Conservation (phyloP, 345 rosid species). For the Melaleuca quinquenervia region DNA sequence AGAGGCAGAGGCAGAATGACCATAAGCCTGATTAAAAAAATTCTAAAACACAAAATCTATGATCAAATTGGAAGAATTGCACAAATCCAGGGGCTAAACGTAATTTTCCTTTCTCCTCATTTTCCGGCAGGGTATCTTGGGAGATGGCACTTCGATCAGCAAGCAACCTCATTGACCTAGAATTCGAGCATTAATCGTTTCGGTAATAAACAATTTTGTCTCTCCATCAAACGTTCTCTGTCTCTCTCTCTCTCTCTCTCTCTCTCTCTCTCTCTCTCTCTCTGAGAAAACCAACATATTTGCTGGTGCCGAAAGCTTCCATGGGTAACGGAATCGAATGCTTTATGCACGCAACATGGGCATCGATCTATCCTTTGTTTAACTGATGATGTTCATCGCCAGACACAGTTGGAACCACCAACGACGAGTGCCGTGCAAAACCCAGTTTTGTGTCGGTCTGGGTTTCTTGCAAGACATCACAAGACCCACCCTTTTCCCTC, state of each 20-base stretch:
- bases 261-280: not conserved
- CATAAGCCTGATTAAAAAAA: fast-evolving
- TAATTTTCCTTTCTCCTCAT: not conserved
- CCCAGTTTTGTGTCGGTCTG: slow-evolving; percentile 4
- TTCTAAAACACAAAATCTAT: not conserved
- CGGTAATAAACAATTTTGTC: not conserved
- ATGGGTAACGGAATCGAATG: not conserved
- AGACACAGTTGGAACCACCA: not conserved
- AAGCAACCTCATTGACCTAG: not conserved
- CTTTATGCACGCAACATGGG: not conserved
- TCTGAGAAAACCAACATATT: not conserved
- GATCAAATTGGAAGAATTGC: not conserved
- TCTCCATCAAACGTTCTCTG: not conserved
- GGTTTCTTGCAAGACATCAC: slow-evolving; percentile 61
- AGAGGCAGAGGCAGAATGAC: fast-evolving
- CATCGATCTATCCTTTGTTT: not conserved
- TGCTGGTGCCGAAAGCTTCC: not conserved
- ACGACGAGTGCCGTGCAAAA: not conserved
- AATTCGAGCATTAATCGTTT: not conserved
- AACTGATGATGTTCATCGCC: not conserved
- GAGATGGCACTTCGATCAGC: not conserved
- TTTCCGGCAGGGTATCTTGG: not conserved
- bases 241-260: not conserved
- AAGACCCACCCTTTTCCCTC: not conserved
- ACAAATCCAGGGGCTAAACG: not conserved